Evolutionary conservation across 805 yeast species (phyloP), one percentile per base, ranked within the genome.

Genomic region (Myxozyma neglecta): DNA sequence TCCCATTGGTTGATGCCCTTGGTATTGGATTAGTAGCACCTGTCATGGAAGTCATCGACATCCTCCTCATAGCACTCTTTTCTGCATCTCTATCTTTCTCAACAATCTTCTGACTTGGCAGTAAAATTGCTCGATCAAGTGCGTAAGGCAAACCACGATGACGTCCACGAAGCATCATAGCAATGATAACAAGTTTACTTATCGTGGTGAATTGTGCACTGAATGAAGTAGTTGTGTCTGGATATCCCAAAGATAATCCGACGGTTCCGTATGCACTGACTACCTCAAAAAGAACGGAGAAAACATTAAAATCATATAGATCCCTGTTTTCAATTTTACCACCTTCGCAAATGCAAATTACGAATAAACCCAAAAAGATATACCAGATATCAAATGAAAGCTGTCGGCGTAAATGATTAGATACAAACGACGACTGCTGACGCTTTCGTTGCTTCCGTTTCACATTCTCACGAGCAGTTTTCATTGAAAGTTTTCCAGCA

Each of bases 181-280:
- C 93, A 66, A 90, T 85, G 43, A 94, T 85, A 1, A 93, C 89
- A 49, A 94, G 78, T 71, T 94, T 94, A 1, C 96, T 88, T 7
- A 93, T 70, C 0, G 81, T 80, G 20, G 83, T 81, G 72, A 93
- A 90, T 70, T 87, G 83, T 0, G 84, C 90, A 16, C 87, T 81
- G 52, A 94, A 83, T 0, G 97, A 89, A 7, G 90, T 79, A 63
- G 81, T 77, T 2, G 82, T 77, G 50, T 76, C 77, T 0, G 96
- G 89, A 67, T 85, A 91, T 0, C 99, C 99, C 57, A 91, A 74
- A 4, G 97, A 89, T 63, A 94, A 75, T 0, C 99, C 99, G 53
- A 93, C 98, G 0, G 97, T 92, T 73, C 98, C 97, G 75, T 94
- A 96, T 0, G 98, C 98, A 67, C 96, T 87, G 6, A 90, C 89